Evolutionary conservation across 257 asterid species (phyloP).

Genomic region (Solanum ahanhuiri): DNA sequence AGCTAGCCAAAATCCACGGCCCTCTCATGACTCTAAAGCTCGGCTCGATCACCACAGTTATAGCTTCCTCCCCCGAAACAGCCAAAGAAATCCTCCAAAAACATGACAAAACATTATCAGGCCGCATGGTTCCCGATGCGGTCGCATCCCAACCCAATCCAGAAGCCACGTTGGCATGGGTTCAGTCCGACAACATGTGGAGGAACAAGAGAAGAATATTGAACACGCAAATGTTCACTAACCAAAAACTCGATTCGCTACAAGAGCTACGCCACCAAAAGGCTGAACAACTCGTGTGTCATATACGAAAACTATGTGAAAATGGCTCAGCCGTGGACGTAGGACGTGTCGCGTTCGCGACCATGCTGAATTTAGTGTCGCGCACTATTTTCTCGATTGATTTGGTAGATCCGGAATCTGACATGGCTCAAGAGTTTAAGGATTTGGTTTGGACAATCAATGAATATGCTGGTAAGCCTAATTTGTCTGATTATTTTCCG

Average conservation of each 20-base stretch:
- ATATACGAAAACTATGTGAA: neutral
- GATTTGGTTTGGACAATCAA: neutral
- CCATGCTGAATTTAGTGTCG: neutral
- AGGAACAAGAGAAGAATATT: neutral
- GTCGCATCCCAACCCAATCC: neutral
- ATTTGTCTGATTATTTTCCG: slow-evolving; percentile 3
- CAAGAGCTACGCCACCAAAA: neutral
- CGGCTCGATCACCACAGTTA: neutral
- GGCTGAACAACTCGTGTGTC: neutral
- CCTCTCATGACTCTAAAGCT: slow-evolving; percentile 5
- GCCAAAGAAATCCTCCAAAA: slow-evolving; percentile 4
- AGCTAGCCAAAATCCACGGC: neutral
- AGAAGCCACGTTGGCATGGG: neutral
- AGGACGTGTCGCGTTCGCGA: neutral
- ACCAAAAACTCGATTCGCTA: neutral
- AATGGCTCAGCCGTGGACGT: neutral
- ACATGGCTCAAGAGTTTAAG: neutral
- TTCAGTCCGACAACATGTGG: neutral
- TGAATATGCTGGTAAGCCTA: neutral
- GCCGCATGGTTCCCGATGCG: neutral
- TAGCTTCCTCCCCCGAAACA: neutral
- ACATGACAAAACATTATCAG: slow-evolving; percentile 1
- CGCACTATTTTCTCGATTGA: neutral
- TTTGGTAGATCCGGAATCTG: neutral
- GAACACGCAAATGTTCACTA: neutral